Evolutionary conservation across 441 rosid genomes (phyloP), one percentile per base, ranked within the genome.

Genomic region (Jatropha podagrica): DNA sequence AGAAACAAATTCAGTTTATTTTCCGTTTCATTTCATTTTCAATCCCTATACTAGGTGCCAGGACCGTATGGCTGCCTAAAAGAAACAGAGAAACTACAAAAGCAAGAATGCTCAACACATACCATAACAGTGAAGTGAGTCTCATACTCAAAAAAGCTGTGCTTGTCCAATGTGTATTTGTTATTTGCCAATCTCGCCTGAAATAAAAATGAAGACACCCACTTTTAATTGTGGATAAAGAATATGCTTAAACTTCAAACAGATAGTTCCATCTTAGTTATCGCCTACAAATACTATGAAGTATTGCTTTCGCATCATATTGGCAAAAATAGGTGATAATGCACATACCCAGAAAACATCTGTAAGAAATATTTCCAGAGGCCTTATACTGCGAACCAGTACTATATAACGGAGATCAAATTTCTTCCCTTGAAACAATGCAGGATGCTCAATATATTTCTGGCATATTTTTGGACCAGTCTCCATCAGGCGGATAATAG

Each of bases 101-200:
- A 46, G 14, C 37, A 60, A 59, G 32, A 66, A 67, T 72, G 70
- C 72, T 26, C 64, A 69, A 56, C 60, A 79, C 88, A 61, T 90
- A 95, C 99, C 99, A 95, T 95, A 59, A 93, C 99, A 41, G 98
- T 95, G 79, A 95, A 93, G 88, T 93, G 99, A 46, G 99, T 95
- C 82, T 95, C 98, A n/a, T 91, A 95, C 84, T 93, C 98, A 69
- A 90, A 92, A 72, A 93, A 79, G 76, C 96, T 95, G 81, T 87
- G 87, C 76, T 87, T 91, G 60, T 87, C 95, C 68, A 95, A 84
- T 54, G 99, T 80, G 81, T 95, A 91, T 55, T 83, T 92, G 56
- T 93, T 95, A 86, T 93, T 90, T 32, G 99, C 94, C 83, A 90
- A 78, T 82, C 99, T 86, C 69, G 88, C 96, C 98, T 95, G 92